These are phyloP conservation scores for Pulicaria dysenterica DNA, from an alignment of 129 eudicot genomes.

Conservation along the genomic window DNA sequence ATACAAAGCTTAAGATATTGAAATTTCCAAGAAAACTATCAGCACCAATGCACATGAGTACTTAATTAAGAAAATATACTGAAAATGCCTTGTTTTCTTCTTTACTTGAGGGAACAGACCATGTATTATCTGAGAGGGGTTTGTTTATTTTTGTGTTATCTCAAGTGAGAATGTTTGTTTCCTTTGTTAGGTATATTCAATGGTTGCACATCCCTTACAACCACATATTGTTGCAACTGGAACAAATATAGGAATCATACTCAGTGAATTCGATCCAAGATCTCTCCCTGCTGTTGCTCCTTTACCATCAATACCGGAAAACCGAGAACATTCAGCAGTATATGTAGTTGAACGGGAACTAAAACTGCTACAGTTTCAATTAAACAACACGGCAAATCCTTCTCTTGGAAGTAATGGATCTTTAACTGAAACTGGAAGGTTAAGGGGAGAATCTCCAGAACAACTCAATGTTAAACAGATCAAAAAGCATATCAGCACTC, in stretches of 20 bases:
- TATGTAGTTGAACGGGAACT: conserved; percentile 89
- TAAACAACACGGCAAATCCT: conserved; percentile 79
- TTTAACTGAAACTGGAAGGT: conserved; percentile 69
- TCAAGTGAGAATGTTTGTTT: conserved; percentile 15
- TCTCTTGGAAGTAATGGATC: conserved; percentile 84
- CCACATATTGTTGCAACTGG: conserved; percentile 99
- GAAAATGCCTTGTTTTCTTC: background rate
- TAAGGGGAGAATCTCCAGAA: conserved; percentile 79
- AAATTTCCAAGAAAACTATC: background rate
- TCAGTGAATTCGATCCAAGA: conserved; percentile 89
- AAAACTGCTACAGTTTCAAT: conserved; percentile 76
- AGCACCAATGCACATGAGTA: conserved; percentile 6
- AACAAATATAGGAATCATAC: conserved; percentile 83
- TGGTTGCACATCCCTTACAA: conserved; percentile 97
- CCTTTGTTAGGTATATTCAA: conserved; percentile 78
- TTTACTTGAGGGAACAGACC: conserved; percentile 3
- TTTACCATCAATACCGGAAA: conserved; percentile 80
- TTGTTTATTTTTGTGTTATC: background rate
- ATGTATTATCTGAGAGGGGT: background rate
- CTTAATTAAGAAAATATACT: conserved; percentile 1
- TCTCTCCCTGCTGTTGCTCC: conserved; percentile 95
- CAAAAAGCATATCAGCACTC: conserved; percentile 87
- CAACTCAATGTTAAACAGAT: conserved; percentile 84
- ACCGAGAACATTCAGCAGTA: conserved; percentile 89
- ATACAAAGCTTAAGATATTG: background rate